Evolutionary conservation across 164 flowering plant genomes (phyloP).

Genomic region (grape (Vitis vinifera)): DNA sequence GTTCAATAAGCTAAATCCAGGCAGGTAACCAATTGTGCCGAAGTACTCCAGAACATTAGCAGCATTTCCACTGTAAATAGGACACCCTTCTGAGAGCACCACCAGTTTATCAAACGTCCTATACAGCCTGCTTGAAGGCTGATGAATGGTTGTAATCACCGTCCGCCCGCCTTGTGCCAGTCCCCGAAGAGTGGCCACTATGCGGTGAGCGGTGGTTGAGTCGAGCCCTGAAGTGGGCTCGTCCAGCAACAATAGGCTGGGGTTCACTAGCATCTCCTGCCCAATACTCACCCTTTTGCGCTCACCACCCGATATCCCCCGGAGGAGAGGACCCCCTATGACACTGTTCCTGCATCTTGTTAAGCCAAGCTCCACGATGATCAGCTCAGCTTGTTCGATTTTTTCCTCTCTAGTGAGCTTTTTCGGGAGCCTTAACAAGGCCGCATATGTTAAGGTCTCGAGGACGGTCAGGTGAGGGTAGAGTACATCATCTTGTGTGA

Average conservation of each 20-base stretch:
- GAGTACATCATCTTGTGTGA: constrained; percentile 80
- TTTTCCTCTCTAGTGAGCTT: constrained; percentile 55
- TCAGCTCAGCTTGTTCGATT: constrained; percentile 56
- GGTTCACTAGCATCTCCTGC: constrained; percentile 91
- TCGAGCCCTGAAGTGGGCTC: constrained; percentile 98
- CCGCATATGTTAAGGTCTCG: constrained; percentile 75
- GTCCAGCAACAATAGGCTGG: constrained; percentile 76
- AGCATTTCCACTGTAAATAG: constrained; percentile 71
- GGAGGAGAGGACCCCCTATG: constrained; percentile 64
- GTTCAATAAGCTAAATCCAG: constrained; percentile 53
- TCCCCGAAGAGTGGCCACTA: constrained; percentile 53
- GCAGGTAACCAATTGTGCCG: constrained; percentile 51
- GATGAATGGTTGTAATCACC: constrained; percentile 82
- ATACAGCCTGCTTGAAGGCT: constrained; percentile 83
- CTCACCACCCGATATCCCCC: constrained; percentile 94
- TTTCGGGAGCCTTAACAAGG: constrained; percentile 67
- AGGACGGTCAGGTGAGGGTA: constrained; percentile 86
- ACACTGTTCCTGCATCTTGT: constrained; percentile 56
- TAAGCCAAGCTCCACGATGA: constrained; percentile 66
- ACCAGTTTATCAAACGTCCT: constrained; percentile 82
- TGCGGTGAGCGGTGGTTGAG: constrained; percentile 83
- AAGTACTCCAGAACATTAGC: constrained; percentile 67
- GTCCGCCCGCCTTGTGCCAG: constrained; percentile 82
- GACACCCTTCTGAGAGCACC: constrained; percentile 72
- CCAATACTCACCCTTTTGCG: constrained; percentile 95